Evolutionary conservation across 805 yeast genomes (phyloP), one percentile per base, ranked within the genome.

Genomic region (Wickerhamiella lipophila): DNA sequence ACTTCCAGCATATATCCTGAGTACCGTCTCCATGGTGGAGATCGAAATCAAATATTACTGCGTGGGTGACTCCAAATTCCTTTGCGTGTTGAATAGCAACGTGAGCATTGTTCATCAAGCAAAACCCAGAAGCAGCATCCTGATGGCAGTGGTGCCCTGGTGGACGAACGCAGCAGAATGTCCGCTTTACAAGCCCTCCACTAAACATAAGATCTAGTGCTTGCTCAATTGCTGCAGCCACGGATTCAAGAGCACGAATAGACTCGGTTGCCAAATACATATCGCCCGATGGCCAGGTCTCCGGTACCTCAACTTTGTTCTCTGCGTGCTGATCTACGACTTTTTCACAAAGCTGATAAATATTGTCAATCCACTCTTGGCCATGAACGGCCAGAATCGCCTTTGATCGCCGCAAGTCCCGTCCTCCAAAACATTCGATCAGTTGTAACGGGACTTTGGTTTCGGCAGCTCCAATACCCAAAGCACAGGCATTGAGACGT

Each of bases 71-170:
- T 1, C 70, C 77, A 56, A 81, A 75, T 6, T 68, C 74, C 48
- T 69, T 72, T 0, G 94, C 94, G 59, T 84, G 84, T 58, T 83
- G 88, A 22, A 82, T 77, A 1, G 82, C 85, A 29, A 85, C 76
- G 52, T 84, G 94, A 0, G 81, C 94, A 58, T 84, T 84, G 64
- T 84, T 84, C 47, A 84, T 68, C 42, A 85, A 64, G 61, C 94
- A 84, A 60, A 84, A 84, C 2, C 95, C 95, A 21, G 87, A 78
- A 0, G 94, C 94, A n/a, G 77, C 73, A 50, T 81, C 77, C 0
- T 86, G 81, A 57, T 83, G 92, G 21, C 86, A 79, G 63, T 84
- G 95, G 60, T 84, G 94, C 3, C 95, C 95, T 0, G 94, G 92
- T 1, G 92, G 92, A 45, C 92, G 68, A 38, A 83, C 74, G 1